phyloP scores from a whole-genome alignment of 495 filamentous ascomycete genomes.

The Jackrogersella minutella region DNA sequence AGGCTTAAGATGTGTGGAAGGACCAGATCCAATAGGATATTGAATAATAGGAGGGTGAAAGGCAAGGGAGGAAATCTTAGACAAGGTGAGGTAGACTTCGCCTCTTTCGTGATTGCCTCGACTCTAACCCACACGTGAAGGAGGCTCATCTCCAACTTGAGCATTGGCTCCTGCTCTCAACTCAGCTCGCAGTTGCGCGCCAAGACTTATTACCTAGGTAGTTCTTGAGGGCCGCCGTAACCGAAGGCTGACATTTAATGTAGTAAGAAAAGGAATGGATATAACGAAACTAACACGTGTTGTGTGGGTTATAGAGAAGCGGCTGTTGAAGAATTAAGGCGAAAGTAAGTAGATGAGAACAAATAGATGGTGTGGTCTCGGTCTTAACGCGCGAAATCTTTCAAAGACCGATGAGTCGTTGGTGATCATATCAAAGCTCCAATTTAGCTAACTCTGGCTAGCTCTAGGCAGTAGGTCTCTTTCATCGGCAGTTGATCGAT shows the following conservation, averaged over 20 bases:
- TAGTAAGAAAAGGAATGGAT: neutral
- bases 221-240: neutral
- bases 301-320: neutral
- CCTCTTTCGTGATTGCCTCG: neutral
- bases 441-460: slow-evolving; percentile 5
- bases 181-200: neutral
- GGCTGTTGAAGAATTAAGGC: slow-evolving; percentile 3
- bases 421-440: neutral
- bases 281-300: slow-evolving; percentile 21
- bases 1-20: slow-evolving; percentile 1
- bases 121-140: neutral
- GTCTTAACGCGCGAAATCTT: neutral
- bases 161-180: neutral
- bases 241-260: slow-evolving; percentile 1
- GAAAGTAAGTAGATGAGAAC: neutral
- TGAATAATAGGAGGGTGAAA: neutral
- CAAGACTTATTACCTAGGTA: neutral
- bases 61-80: neutral
- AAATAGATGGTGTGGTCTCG: slow-evolving; percentile 12
- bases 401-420: neutral
- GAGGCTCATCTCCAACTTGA: neutral
- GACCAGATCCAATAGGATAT: neutral
- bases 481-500: slow-evolving; percentile 35
- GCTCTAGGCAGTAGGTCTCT: slow-evolving; percentile 12
- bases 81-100: neutral